These are phyloP conservation scores for Amphirosellinia nigrospora DNA, from an alignment of 495 filamentous ascomycete species.

Conservation along the genomic window DNA sequence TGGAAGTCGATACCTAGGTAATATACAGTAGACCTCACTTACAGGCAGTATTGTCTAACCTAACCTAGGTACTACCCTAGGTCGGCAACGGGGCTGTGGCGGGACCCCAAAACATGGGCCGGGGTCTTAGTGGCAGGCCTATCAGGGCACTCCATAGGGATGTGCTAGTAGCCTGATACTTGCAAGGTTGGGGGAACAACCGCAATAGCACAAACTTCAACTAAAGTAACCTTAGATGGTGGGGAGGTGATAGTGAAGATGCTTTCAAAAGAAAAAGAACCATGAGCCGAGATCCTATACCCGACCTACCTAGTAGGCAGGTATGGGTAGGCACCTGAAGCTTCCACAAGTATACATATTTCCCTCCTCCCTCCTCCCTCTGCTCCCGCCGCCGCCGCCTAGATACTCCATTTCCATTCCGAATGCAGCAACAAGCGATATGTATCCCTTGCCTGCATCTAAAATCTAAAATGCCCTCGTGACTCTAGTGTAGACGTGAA, in stretches of 20 bases:
- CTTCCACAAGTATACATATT: background rate
- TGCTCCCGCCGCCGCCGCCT: slow-evolving; percentile 1
- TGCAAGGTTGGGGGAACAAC: background rate
- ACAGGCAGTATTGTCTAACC: no score
- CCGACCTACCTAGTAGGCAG: background rate
- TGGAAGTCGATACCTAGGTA: no score
- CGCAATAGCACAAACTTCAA: background rate
- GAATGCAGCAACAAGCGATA: slow-evolving; percentile 10
- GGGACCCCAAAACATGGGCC: slow-evolving; percentile 4
- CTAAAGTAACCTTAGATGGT: no score
- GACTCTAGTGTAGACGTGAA: slow-evolving; percentile 18
- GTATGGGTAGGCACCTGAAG: background rate
- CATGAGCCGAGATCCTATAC: background rate
- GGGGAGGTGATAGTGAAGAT: slow-evolving; percentile 3
- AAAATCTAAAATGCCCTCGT: slow-evolving; percentile 23
- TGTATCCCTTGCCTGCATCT: slow-evolving; percentile 16
- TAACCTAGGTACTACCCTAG: no score
- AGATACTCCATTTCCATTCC: slow-evolving; percentile 5
- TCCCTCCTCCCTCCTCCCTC: slow-evolving; percentile 4
- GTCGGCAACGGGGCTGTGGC: slow-evolving; percentile 17
- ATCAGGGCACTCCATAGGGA: slow-evolving; percentile 7
- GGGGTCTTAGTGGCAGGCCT: slow-evolving; percentile 5
- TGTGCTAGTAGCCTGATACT: slow-evolving; percentile 8
- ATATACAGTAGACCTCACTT: no score
- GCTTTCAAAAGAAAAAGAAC: background rate